Evolutionary conservation across 2,329 filamentous ascomycete genomes (phyloP), one percentile per base, ranked within the genome.

Genomic region (Oidium heveae): DNA sequence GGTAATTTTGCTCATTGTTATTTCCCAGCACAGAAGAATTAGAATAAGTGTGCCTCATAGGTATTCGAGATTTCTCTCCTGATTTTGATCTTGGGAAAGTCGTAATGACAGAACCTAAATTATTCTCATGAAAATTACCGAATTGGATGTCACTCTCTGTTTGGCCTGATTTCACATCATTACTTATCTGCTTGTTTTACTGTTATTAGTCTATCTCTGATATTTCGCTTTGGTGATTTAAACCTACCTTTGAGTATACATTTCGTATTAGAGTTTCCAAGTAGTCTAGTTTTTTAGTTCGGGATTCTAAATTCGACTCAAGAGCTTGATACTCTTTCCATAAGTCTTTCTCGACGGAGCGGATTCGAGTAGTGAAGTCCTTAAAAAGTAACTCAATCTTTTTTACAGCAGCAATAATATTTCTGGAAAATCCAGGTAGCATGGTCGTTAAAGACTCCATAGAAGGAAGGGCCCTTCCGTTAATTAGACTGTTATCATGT

Each of bases 281-380:
- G 2, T 84, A 78, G 59, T 96, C 89, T 33, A 98, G 76, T 61
- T 86, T 86, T 70, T 93, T 91, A 57, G 82, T 75, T 16, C 87
- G 80, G 28, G 79, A 69, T 54, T 91, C 85, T 32, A 95, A 77
- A 39, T 80, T 84, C 60, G 79, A 80, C 66, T 95, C 87, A 1
- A 98, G 73, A 0, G 75, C 77, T 63, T 93, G 84, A 63, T 95
- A 96, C 63, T 96, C 88, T 58, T 86, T 85, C 70, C 81, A 82
- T n/a, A 96, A 70, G 57, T 94, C 85, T 52, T 84, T 80, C 66
- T 98, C 91, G n/a, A 95, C 80, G 7, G 74, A 72, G 62, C 85
- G 84, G 64, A 95, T 85, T 57, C 86, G 82, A 41, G 74, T 72
- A 62, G 85, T 83, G 71, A 94, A 94, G 9, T 78, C 77, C 18